phyloP scores from a whole-genome alignment of 2,329 filamentous ascomycete species.

The Epichloe amarillans region DNA sequence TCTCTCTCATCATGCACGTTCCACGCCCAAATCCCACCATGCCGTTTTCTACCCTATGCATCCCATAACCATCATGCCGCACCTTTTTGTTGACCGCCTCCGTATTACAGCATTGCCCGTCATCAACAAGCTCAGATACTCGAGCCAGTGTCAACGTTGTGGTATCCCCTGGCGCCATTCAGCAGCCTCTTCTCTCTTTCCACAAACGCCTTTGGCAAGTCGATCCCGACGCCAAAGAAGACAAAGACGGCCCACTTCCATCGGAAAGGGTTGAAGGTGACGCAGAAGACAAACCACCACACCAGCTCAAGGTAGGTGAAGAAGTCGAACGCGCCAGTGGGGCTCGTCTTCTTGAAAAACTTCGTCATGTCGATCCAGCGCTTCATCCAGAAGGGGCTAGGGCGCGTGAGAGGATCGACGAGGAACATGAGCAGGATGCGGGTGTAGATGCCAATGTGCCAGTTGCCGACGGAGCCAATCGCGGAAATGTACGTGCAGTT shows the following conservation, averaged over 20 bases:
- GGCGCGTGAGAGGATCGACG: slow-evolving; percentile 61
- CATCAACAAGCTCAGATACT: slow-evolving; percentile 8
- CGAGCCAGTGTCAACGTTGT: slow-evolving; percentile 8
- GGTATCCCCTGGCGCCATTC: slow-evolving; percentile 31
- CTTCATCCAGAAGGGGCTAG: slow-evolving; percentile 62
- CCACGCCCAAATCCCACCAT: no score
- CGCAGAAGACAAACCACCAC: slow-evolving; percentile 75
- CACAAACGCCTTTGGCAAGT: slow-evolving; percentile 53
- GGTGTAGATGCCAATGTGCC: slow-evolving; percentile 84
- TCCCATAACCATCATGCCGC: no score
- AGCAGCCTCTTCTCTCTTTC: slow-evolving; percentile 49
- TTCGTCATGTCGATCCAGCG: slow-evolving; percentile 78
- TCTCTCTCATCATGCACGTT: no score
- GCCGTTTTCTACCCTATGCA: no score
- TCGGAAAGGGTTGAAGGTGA: slow-evolving; percentile 68
- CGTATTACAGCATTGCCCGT: not conserved
- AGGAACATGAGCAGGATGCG: slow-evolving; percentile 79
- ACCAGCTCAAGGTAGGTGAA: slow-evolving; percentile 77
- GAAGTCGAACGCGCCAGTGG: slow-evolving; percentile 72
- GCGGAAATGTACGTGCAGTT: slow-evolving; percentile 73
- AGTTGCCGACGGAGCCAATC: slow-evolving; percentile 73
- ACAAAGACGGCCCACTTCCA: slow-evolving; percentile 88
- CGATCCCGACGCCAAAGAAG: slow-evolving; percentile 58
- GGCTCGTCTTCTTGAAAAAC: slow-evolving; percentile 53
- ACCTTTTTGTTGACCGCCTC: not conserved